phyloP scores from a whole-genome alignment of 176 grass and related monocot species.

The Musa beccarii region DNA sequence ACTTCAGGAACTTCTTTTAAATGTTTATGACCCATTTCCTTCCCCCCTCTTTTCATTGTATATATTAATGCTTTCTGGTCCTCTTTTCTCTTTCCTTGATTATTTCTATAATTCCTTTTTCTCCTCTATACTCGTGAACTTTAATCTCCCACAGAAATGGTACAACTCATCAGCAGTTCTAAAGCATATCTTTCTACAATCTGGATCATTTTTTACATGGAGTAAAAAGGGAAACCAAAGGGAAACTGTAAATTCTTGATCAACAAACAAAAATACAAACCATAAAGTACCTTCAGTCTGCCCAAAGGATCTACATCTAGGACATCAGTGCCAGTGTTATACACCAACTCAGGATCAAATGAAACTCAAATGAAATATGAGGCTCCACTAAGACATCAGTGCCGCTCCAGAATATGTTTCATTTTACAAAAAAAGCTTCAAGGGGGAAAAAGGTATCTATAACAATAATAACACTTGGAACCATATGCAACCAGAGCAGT shows the following conservation, averaged over 20 bases:
- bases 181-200: not conserved
- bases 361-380: not conserved
- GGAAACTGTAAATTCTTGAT: not conserved
- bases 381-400: no score
- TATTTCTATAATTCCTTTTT: not conserved
- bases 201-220: no score
- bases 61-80: not conserved
- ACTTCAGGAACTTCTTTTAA: not conserved
- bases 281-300: constrained; percentile 50
- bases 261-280: constrained; percentile 3
- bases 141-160: not conserved
- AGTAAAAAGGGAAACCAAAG: not conserved
- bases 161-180: not conserved
- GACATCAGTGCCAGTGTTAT: constrained; percentile 93
- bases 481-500: no score
- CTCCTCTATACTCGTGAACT: not conserved
- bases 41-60: not conserved
- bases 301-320: constrained; percentile 93
- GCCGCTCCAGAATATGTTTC: no score
- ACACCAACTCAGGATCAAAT: constrained; percentile 69
- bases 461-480: no score
- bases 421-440: no score
- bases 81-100: no score
- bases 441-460: no score
- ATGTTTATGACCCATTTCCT: not conserved